A percentile compares a stretch with the other conserved stretches of the same genome.
Evolutionary conservation across 345 rosid genomes (phyloP).

Genomic region (Eucalyptus brandiana): DNA sequence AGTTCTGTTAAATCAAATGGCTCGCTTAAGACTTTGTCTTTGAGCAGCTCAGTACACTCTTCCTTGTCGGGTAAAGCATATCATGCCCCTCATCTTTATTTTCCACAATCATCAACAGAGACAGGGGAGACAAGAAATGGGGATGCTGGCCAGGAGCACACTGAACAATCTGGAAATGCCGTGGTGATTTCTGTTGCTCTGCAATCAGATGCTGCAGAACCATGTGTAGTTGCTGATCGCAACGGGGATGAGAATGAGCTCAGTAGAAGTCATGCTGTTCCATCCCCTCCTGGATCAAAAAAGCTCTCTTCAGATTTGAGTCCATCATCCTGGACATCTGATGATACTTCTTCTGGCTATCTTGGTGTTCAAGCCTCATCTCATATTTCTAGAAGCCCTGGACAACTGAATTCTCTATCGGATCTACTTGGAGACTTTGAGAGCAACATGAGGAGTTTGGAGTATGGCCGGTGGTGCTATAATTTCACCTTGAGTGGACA

Average conservation of each 20-base stretch:
- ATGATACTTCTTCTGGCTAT: conserved; percentile 27
- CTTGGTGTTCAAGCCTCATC: conserved; percentile 2
- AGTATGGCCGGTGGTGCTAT: conserved; percentile 27
- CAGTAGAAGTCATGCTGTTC: conserved; percentile 11
- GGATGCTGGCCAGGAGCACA: conserved; percentile 11
- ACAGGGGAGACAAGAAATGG: conserved; percentile 34
- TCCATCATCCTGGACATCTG: conserved; percentile 21
- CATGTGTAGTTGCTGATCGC: not conserved
- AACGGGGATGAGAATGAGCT: conserved; percentile 14
- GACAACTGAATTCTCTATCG: conserved; percentile 18
- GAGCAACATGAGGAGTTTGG: conserved; percentile 30
- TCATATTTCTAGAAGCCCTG: conserved; percentile 4
- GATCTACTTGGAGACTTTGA: conserved; percentile 63
- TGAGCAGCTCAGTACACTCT: conserved; percentile 5
- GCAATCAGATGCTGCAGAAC: not conserved
- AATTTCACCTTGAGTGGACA: conserved; percentile 25
- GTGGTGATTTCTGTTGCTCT: conserved; percentile 1
- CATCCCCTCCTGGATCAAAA: conserved; percentile 18
- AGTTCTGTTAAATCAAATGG: conserved; percentile 15
- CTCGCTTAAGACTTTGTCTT: conserved; percentile 9
- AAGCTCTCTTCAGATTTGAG: conserved; percentile 7
- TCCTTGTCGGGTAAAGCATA: conserved; percentile 10
- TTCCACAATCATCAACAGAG: conserved; percentile 1
- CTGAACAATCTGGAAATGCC: not conserved
- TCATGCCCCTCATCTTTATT: conserved; percentile 32